Evolutionary conservation across 2,329 filamentous ascomycete genomes (phyloP).

Genomic region (Venturia nashicola): DNA sequence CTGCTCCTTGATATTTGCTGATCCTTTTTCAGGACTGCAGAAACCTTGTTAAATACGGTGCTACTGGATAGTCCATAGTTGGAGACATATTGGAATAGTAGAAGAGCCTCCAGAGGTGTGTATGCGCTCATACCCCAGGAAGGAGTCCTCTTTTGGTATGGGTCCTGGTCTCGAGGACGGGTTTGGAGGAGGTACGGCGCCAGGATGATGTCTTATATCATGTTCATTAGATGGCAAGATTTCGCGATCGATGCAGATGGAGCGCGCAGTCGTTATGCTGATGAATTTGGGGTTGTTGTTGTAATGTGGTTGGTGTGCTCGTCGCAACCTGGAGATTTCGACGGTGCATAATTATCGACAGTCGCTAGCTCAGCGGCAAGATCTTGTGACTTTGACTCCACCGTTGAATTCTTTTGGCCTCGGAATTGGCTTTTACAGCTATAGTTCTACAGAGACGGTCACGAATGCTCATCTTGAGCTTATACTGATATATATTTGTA

Average conservation of each 20-base stretch:
- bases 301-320: too few species aligned
- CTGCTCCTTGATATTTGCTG: slow-evolving; percentile 56
- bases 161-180: slow-evolving; percentile 7
- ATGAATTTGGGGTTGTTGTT: background rate
- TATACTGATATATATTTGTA: too few species aligned
- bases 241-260: too few species aligned
- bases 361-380: background rate
- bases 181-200: background rate
- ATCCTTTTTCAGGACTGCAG: slow-evolving; percentile 62
- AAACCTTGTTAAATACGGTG: slow-evolving; percentile 57
- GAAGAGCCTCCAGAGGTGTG: slow-evolving; percentile 73
- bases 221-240: background rate
- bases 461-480: too few species aligned
- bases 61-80: slow-evolving; percentile 49
- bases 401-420: too few species aligned
- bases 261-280: background rate
- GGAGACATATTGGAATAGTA: slow-evolving; percentile 71
- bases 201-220: background rate
- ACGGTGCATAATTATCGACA: background rate
- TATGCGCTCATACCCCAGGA: slow-evolving; percentile 49
- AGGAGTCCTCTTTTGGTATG: background rate
- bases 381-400: too few species aligned
- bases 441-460: too few species aligned
- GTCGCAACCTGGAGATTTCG: too few species aligned
- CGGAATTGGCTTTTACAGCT: too few species aligned